Base-by-base conservation (phyloP, 208 protist species). In the Kentomonas sorsogonicus region DNA sequence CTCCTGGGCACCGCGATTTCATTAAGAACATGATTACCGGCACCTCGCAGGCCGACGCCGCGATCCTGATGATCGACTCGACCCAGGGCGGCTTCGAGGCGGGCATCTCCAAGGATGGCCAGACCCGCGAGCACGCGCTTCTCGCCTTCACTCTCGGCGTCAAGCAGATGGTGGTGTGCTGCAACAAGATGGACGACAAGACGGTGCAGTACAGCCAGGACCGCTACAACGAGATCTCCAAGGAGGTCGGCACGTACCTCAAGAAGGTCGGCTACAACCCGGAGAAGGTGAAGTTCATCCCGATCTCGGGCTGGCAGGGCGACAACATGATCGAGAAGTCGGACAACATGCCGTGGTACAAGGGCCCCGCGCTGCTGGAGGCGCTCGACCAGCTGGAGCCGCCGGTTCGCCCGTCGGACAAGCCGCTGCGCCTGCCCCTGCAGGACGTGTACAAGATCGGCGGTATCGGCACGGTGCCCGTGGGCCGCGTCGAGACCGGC, bases 381-480 rank as follows among this genome's bases (percentile, higher is more conserved):
- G 87, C 90, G 20, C 75, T 98, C 13, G 91, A 98, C 70, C 47
- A 57, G 62, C 60, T 79, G 26, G 77, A 78, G 60, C 65, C 88
- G 58, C 89, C 91, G 25, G 84, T 89, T 53, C 77, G 95, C 55
- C 87, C 88, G 34, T 51, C 60, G 22, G 96, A 98, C 62, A 97
- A 97, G 74, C 96, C 97, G 43, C 78, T 98, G 25, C 86, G 97
- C 57, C 57, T 97, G 44, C 90, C 93, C 46, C 58, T 98, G 22
- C 89, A 97, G 79, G 96, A 98, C 74, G 95, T 98, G 60, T 98
- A 97, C 88, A 98, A 98, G 86, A 98, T 98, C 60, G 85, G 50
- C 46, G 79, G 77, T 57, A 80, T 84, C 47, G 77, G 77, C 52
- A 80, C 72, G 9, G 72, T 84, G 30, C 58, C 69, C 31, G 72